phyloP scores from a whole-genome alignment of 1,284 basidiomycete species.

The Mrakiaceae sp. region DNA sequence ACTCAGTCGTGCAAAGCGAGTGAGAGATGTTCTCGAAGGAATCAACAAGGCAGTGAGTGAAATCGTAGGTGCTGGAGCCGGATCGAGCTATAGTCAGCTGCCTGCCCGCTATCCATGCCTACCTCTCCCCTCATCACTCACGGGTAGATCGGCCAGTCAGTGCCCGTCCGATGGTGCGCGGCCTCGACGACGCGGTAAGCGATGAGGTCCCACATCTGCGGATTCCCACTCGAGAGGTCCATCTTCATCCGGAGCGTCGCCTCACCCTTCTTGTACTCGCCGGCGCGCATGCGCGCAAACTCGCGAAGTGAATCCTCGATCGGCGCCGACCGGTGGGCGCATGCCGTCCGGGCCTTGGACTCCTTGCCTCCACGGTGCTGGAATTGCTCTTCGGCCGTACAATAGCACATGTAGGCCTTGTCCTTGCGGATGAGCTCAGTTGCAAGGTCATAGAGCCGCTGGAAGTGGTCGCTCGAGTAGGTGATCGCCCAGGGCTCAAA shows the following conservation, averaged over 20 bases:
- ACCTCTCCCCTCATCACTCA: conserved; percentile 29
- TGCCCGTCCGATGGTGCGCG: conserved; percentile 84
- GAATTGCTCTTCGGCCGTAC: conserved; percentile 37
- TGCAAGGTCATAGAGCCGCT: conserved; percentile 75
- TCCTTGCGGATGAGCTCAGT: conserved; percentile 82
- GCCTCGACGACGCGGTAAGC: conserved; percentile 83
- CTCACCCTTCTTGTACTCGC: conserved; percentile 79
- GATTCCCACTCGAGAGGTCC: conserved; percentile 84
- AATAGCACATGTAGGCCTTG: conserved; percentile 93
- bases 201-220: conserved; percentile 99
- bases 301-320: conserved; percentile 73
- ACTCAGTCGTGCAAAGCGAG: conserved; percentile 94
- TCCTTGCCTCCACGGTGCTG: conserved; percentile 4
- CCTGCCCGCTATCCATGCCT: too few species aligned
- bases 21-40: conserved; percentile 99
- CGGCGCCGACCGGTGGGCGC: conserved; percentile 72
- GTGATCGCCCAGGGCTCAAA: conserved; percentile 99
- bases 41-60: conserved; percentile 97
- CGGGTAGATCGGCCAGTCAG: conserved; percentile 86
- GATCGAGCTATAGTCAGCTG: too few species aligned
- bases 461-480: conserved; percentile 97
- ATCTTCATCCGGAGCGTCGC: conserved; percentile 97
- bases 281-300: conserved; percentile 88
- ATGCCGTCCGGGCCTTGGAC: conserved; percentile 51
- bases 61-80: conserved; percentile 67